A percentile compares a stretch with the other conserved stretches of the same genome.
phyloP scores from a whole-genome alignment of 1,284 basidiomycete genomes.

The Coniferiporia sulphurascens region DNA sequence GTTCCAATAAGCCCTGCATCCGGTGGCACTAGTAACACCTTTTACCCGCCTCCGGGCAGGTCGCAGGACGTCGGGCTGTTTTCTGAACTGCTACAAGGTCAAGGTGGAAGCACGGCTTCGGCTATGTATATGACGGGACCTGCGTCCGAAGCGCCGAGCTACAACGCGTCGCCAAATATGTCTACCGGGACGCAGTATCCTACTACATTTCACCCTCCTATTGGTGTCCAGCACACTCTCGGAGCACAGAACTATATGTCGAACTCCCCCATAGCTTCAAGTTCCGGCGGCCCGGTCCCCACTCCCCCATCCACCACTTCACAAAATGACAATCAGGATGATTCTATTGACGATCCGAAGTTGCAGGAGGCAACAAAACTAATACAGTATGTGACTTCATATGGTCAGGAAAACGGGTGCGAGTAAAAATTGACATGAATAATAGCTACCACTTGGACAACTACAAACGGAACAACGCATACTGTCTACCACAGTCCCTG shows the following conservation, averaged over 20 bases:
- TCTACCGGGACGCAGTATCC: conserved; percentile 8
- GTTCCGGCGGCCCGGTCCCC: not conserved
- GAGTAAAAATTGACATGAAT: not conserved
- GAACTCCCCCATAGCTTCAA: conserved; percentile 1
- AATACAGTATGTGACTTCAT: conserved; percentile 52
- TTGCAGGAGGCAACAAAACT: conserved; percentile 75
- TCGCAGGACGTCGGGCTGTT: conserved; percentile 50
- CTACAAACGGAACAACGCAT: conserved; percentile 72
- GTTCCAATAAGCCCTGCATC: conserved; percentile 30
- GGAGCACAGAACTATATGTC: conserved; percentile 12
- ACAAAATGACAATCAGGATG: conserved; percentile 30
- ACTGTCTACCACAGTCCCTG: conserved; percentile 84
- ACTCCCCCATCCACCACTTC: conserved; percentile 14
- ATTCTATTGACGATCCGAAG: conserved; percentile 61
- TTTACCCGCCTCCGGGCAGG: conserved; percentile 28
- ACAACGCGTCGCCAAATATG: conserved; percentile 26
- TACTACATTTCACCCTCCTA: conserved; percentile 13
- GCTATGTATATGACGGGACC: conserved; percentile 56
- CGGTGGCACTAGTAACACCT: conserved; percentile 22
- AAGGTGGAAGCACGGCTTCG: conserved; percentile 38
- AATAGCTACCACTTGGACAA: conserved; percentile 83
- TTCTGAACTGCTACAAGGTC: conserved; percentile 55
- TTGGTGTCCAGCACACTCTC: conserved; percentile 7
- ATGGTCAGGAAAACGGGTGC: not conserved
- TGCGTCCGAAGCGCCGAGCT: conserved; percentile 33